phyloP scores from a whole-genome alignment of 805 yeast species.

The Saturnispora bothae region DNA sequence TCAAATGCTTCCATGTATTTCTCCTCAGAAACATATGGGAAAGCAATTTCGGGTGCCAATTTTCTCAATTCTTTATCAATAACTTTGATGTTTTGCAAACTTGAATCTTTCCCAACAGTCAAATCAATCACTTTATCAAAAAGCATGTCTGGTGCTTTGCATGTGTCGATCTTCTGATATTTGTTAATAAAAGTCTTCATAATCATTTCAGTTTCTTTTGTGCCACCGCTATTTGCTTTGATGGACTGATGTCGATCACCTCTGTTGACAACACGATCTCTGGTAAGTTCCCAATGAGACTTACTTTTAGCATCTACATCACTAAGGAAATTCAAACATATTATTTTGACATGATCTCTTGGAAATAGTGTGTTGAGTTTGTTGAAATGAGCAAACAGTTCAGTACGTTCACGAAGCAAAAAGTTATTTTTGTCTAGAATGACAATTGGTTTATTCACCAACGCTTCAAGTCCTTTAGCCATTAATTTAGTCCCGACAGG shows the following conservation, averaged over 20 bases:
- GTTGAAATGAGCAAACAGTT: slow-evolving; percentile 45
- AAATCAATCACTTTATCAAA: slow-evolving; percentile 63
- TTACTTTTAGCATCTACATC: slow-evolving; percentile 20
- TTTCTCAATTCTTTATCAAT: slow-evolving; percentile 31
- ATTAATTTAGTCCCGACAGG: slow-evolving; percentile 41
- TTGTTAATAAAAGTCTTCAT: slow-evolving; percentile 66
- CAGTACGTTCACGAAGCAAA: slow-evolving; percentile 54
- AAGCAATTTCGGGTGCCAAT: slow-evolving; percentile 34
- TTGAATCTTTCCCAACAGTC: slow-evolving; percentile 34
- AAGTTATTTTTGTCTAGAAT: slow-evolving; percentile 82
- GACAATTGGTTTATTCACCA: slow-evolving; percentile 40
- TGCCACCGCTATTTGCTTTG: slow-evolving; percentile 38
- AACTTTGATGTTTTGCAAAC: slow-evolving; percentile 37
- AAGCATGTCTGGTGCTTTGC: slow-evolving; percentile 44
- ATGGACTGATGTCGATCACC: slow-evolving; percentile 90
- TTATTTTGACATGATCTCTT: slow-evolving; percentile 39
- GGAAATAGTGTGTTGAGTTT: slow-evolving; percentile 34
- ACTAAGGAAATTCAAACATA: slow-evolving; percentile 57
- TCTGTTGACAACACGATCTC: slow-evolving; percentile 47
- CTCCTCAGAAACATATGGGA: slow-evolving; percentile 30
- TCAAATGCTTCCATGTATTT: slow-evolving; percentile 38
- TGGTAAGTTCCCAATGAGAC: slow-evolving; percentile 42
- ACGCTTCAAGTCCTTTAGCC: slow-evolving; percentile 32
- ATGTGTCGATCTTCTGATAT: slow-evolving; percentile 47
- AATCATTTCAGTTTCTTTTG: slow-evolving; percentile 42